phyloP scores from a whole-genome alignment of 2,329 filamentous ascomycete genomes.

The Colletotrichum spaethianum region DNA sequence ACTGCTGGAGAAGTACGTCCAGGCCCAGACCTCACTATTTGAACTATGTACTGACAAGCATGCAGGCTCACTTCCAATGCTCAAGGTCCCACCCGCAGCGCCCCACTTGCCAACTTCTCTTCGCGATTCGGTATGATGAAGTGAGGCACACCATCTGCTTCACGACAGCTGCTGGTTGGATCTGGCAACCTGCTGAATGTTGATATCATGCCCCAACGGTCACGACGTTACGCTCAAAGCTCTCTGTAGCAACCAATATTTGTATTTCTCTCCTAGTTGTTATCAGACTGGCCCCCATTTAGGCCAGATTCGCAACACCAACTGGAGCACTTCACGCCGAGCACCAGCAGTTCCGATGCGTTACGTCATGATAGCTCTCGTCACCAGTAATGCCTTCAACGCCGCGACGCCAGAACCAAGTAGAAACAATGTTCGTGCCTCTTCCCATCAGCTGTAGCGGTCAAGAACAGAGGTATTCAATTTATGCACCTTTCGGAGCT shows the following conservation, averaged over 20 bases:
- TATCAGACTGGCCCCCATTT: background rate
- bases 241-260: slow-evolving; percentile 8
- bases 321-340: background rate
- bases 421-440: background rate
- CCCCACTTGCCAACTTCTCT: slow-evolving; percentile 80
- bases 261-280: slow-evolving; percentile 20
- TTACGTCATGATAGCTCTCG: slow-evolving; percentile 20
- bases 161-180: background rate
- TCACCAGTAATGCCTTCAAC: slow-evolving; percentile 26
- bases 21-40: background rate
- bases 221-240: background rate
- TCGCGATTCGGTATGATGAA: slow-evolving; percentile 79
- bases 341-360: slow-evolving; percentile 5
- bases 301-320: background rate
- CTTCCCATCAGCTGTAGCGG: background rate
- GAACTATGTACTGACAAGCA: slow-evolving; percentile 44
- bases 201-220: background rate
- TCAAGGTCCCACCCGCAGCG: slow-evolving; percentile 70
- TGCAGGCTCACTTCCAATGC: slow-evolving; percentile 75
- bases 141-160: slow-evolving; percentile 45
- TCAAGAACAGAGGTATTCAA: background rate
- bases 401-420: slow-evolving; percentile 34
- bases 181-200: background rate
- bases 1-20: slow-evolving; percentile 87
- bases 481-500: background rate